A percentile compares a stretch with the other conserved stretches of the same genome.
Conservation (phyloP, 805 yeast species). For the Torulaspora quercuum region DNA sequence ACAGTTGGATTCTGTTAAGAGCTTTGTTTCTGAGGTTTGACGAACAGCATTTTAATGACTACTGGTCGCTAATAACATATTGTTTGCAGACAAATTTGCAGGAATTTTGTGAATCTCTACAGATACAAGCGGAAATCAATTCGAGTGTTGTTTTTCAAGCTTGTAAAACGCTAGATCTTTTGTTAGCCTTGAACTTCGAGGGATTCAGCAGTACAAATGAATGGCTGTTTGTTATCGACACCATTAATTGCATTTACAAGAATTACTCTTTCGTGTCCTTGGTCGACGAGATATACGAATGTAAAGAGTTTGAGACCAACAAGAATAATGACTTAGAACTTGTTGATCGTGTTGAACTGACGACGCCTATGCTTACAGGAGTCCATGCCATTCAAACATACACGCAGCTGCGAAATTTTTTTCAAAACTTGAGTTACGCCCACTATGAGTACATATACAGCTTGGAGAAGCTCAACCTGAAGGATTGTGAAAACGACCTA, state of each 20-base stretch:
- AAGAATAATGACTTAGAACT: constrained; percentile 29
- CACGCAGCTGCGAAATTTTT: constrained; percentile 29
- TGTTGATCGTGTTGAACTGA: constrained; percentile 18
- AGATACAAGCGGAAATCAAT: constrained; percentile 30
- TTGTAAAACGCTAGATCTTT: constrained; percentile 74
- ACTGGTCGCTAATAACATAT: constrained; percentile 68
- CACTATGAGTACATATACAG: constrained; percentile 50
- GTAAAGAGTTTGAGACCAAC: constrained; percentile 38
- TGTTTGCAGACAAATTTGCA: constrained; percentile 46
- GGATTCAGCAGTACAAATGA: constrained; percentile 68
- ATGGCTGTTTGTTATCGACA: constrained; percentile 82
- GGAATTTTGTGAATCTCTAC: constrained; percentile 30
- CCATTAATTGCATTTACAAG: constrained; percentile 53
- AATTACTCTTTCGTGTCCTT: constrained; percentile 36
- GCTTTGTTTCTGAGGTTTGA: constrained; percentile 61
- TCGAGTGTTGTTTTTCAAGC: constrained; percentile 47
- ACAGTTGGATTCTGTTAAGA: constrained; percentile 54
- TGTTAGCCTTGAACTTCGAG: constrained; percentile 65
- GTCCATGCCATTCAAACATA: constrained; percentile 23
- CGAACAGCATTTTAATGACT: constrained; percentile 58
- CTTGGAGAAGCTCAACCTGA: constrained; percentile 42
- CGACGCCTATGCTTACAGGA: constrained; percentile 34
- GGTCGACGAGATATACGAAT: constrained; percentile 46
- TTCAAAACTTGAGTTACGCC: constrained; percentile 30
- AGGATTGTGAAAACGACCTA: constrained; percentile 53